A percentile compares a stretch with the other conserved stretches of the same genome.
Conservation (phyloP, 208 protist genomes). For the Leishmania turanica region DNA sequence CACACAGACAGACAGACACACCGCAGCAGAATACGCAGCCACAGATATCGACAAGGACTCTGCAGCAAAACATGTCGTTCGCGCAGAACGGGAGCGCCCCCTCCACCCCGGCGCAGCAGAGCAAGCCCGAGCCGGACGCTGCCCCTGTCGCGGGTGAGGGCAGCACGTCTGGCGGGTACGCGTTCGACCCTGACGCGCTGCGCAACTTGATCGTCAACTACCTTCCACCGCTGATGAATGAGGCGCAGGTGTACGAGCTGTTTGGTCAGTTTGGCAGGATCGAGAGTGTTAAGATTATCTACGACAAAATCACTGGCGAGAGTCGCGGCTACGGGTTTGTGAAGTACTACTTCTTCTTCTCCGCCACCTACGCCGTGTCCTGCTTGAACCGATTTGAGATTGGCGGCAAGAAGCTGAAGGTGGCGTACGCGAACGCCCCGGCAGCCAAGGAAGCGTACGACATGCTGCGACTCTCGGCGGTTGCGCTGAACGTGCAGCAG, state of each 20-base stretch:
- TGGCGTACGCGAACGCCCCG: constrained; percentile 77
- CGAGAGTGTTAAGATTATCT: constrained; percentile 87
- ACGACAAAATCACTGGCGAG: constrained; percentile 78
- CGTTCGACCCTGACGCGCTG: constrained; percentile 60
- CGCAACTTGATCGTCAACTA: constrained; percentile 92
- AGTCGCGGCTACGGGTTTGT: constrained; percentile 92
- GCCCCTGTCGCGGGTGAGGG: neutral
- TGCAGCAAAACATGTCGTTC: constrained; percentile 8
- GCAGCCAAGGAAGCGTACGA: constrained; percentile 69
- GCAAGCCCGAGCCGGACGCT: neutral
- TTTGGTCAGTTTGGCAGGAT: constrained; percentile 89
- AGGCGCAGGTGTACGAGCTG: constrained; percentile 62
- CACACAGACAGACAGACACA: neutral
- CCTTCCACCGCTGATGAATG: constrained; percentile 80
- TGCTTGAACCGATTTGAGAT: constrained; percentile 85
- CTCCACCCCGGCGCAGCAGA: constrained; percentile 11
- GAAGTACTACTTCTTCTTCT: constrained; percentile 80
- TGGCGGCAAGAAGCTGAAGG: constrained; percentile 82
- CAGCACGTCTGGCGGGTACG: neutral
- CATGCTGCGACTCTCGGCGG: constrained; percentile 36
- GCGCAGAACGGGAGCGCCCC: constrained; percentile 1
- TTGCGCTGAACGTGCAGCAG: constrained; percentile 64
- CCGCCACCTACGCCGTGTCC: constrained; percentile 80
- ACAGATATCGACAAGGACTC: neutral
- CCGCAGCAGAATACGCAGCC: neutral